A percentile compares a stretch with the other conserved stretches of the same genome.
Evolutionary conservation across 1,139 yeast genomes (phyloP).

Genomic region (Pichia sp.): DNA sequence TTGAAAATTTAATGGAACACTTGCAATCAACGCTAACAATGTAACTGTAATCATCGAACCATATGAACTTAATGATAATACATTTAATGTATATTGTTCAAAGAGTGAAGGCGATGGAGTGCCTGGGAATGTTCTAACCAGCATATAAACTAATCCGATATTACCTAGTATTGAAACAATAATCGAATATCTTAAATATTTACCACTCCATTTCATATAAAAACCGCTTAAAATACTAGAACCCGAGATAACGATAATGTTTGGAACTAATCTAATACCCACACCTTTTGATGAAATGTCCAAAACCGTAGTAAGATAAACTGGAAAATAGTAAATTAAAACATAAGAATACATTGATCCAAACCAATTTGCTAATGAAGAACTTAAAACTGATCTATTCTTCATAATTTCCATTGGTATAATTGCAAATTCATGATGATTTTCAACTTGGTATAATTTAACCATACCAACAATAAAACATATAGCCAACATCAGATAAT

Average conservation of each 20-base stretch:
- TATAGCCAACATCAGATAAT: slow-evolving; percentile 8
- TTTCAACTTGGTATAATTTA: slow-evolving; percentile 29
- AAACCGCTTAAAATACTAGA: slow-evolving; percentile 32
- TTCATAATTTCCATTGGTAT: slow-evolving; percentile 32
- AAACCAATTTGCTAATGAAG: slow-evolving; percentile 37
- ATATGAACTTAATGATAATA: slow-evolving; percentile 39
- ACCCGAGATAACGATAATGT: slow-evolving; percentile 29
- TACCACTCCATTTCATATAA: slow-evolving; percentile 35
- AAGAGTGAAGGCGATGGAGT: slow-evolving; percentile 21
- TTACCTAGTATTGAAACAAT: slow-evolving; percentile 23
- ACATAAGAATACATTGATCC: slow-evolving; percentile 33
- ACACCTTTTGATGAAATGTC: slow-evolving; percentile 30
- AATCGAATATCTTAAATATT: slow-evolving; percentile 28
- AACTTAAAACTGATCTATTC: slow-evolving; percentile 32
- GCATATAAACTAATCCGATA: slow-evolving; percentile 24
- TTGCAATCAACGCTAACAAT: slow-evolving; percentile 44
- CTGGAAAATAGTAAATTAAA: slow-evolving; percentile 31
- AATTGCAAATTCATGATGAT: slow-evolving; percentile 30
- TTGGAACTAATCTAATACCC: slow-evolving; percentile 36
- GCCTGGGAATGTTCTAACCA: slow-evolving; percentile 21
- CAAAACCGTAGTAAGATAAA: slow-evolving; percentile 30
- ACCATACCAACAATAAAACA: slow-evolving; percentile 13
- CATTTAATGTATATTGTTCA: slow-evolving; percentile 33
- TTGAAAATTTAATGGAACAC: slow-evolving; percentile 43
- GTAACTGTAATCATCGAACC: slow-evolving; percentile 45